A percentile compares a stretch with the other conserved stretches of the same genome.
phyloP scores from a whole-genome alignment of 192 early-diverging fungal genomes.

The Spizellomyces sp. region DNA sequence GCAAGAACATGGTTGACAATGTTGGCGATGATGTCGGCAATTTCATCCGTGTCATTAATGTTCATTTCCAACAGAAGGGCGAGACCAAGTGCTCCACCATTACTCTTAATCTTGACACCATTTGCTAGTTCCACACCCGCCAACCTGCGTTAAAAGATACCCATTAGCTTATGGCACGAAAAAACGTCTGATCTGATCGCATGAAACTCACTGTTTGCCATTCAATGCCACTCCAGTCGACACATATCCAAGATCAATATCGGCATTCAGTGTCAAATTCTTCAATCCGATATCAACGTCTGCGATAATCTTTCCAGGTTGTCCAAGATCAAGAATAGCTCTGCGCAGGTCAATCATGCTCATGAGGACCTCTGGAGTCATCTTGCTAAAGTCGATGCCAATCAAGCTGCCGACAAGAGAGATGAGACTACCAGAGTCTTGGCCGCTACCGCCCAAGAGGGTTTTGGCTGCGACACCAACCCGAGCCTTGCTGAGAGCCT shows the following conservation, averaged over 20 bases:
- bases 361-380: slow-evolving; percentile 12
- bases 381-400: slow-evolving; percentile 17
- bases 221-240: slow-evolving; percentile 6
- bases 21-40: slow-evolving; percentile 21
- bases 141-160: not conserved
- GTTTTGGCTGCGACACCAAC: slow-evolving; percentile 12
- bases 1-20: slow-evolving; percentile 26
- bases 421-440: slow-evolving; percentile 2
- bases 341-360: slow-evolving; percentile 12
- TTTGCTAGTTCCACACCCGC: slow-evolving; percentile 3
- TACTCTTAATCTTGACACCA: slow-evolving; percentile 12
- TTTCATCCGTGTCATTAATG: slow-evolving; percentile 27
- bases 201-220: not conserved
- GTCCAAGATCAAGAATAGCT: slow-evolving; percentile 20
- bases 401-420: slow-evolving; percentile 2
- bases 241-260: slow-evolving; percentile 28
- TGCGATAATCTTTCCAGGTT: slow-evolving; percentile 16
- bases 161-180: not conserved
- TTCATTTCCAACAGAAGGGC: slow-evolving; percentile 9
- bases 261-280: slow-evolving; percentile 11
- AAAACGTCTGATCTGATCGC: not conserved
- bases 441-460: slow-evolving; percentile 21
- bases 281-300: slow-evolving; percentile 14
- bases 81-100: not conserved
- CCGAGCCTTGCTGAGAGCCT: slow-evolving; percentile 17